These are phyloP conservation scores for Emmonsia crescens DNA, from an alignment of 2,329 filamentous ascomycete species.

Conservation along the genomic window DNA sequence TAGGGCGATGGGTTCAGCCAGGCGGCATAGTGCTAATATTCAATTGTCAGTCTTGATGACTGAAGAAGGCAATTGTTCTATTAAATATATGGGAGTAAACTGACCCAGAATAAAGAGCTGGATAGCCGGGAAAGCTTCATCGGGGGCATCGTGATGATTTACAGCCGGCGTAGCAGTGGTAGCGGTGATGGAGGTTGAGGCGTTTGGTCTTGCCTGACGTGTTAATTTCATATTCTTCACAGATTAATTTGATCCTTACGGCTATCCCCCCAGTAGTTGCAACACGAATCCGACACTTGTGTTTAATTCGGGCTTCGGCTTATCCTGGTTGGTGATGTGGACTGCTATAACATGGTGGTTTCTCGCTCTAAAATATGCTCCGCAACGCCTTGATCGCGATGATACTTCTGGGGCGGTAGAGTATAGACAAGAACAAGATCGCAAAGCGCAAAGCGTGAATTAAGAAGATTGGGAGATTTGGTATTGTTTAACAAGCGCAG, in stretches of 20 bases:
- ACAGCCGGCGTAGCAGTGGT: neutral
- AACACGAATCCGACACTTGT: conserved; percentile 10
- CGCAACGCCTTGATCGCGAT: neutral
- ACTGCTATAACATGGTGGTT: neutral
- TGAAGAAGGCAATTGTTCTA: neutral
- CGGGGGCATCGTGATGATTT: conserved; percentile 39
- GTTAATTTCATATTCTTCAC: conserved; percentile 50
- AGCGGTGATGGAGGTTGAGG: conserved; percentile 4
- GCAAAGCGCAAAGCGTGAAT: neutral
- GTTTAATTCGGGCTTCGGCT: conserved; percentile 3
- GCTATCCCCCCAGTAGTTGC: conserved; percentile 20
- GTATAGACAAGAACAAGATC: neutral
- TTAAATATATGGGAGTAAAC: conserved; percentile 20
- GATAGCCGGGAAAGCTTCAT: conserved; percentile 65
- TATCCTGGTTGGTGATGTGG: neutral
- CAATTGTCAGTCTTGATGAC: conserved; percentile 4
- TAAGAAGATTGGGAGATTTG: neutral
- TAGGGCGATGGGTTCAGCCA: conserved; percentile 84
- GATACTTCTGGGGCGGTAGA: neutral
- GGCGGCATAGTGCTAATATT: conserved; percentile 67
- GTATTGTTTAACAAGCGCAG: neutral
- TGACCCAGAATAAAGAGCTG: conserved; percentile 79
- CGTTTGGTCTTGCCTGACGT: conserved; percentile 37
- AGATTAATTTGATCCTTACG: conserved; percentile 44
- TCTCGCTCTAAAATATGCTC: neutral